Evolutionary conservation across 495 filamentous ascomycete genomes (phyloP), one percentile per base, ranked within the genome.

Genomic region (Bacidia rubella): DNA sequence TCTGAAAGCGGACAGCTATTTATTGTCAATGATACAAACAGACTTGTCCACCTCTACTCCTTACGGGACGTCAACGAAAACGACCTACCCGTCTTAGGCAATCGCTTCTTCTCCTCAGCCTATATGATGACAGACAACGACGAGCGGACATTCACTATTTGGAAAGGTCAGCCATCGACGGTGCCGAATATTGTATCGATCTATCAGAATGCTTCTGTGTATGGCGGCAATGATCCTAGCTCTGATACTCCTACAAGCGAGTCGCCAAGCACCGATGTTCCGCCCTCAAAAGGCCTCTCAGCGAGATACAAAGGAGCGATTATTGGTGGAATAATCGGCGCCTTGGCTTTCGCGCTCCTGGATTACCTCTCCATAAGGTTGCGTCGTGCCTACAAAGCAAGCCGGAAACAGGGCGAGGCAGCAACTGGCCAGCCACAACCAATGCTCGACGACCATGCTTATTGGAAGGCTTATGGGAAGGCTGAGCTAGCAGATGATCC

Each of bases 111-210:
- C 26, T 66, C 65, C 5, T 45, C 60, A 11, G 63, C 67, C 3
- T 72, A 72, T 29, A 55, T 72, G 7, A 57, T 66, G 40, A 64
- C 71, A 20, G 60, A 71, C 40, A 56, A 66, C n/a, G 56, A 58
- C 10, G 1, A 22, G 11, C n/a, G 25, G 11, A 11, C 41, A 52
- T 58, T 56, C 39, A 51, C 56, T 11, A 21, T 58, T 2, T 51
- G 45, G 52, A 12, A 58, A 40, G 46, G 44, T 1, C 25, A 29
- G 42, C 20, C 54, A 42, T 42, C 25, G 7, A 46, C 12, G 24
- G 47, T 21, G n/a, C 40, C 17, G 22, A 25, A 56, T 19, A 24
- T 51, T n/a, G 35, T 45, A n/a, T n/a, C 53, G 40, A 43, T 55
- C n/a, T n/a, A n/a, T n/a, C n/a, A n/a, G n/a, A n/a, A n/a, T n/a